A percentile compares a stretch with the other conserved stretches of the same genome.
These are phyloP conservation scores for Pyronema omphalodes DNA, from an alignment of 495 filamentous ascomycete species.

Conservation along the genomic window DNA sequence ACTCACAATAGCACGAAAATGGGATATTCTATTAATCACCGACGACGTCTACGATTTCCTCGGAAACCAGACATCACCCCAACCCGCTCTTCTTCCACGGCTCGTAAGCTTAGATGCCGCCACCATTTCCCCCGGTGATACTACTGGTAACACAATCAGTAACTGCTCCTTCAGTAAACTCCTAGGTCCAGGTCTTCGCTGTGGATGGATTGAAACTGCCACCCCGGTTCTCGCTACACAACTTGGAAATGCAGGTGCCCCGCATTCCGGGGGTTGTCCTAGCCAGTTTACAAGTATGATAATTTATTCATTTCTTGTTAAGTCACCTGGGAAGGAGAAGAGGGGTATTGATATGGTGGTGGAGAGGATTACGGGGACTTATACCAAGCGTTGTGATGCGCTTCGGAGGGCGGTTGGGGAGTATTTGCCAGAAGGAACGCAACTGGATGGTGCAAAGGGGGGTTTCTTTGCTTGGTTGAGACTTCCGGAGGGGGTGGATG, in stretches of 20 bases:
- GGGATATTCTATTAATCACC: constrained; percentile 59
- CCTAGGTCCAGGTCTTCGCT: constrained; percentile 55
- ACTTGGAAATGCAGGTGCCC: constrained; percentile 14
- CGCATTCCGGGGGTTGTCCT: constrained; percentile 18
- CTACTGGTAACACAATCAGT: constrained; percentile 55
- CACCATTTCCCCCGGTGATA: constrained; percentile 31
- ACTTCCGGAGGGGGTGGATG: constrained; percentile 9
- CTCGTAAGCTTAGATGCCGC: constrained; percentile 59
- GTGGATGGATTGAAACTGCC: constrained; percentile 56
- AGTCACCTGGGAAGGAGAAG: not conserved
- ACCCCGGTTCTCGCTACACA: constrained; percentile 11
- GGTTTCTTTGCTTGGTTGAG: constrained; percentile 22
- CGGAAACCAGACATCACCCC: constrained; percentile 20
- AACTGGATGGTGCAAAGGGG: constrained; percentile 13
- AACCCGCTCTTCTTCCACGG: constrained; percentile 39
- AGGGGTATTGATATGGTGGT: constrained; percentile 12
- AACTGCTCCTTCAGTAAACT: constrained; percentile 81
- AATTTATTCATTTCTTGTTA: constrained; percentile 7
- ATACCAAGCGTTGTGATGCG: constrained; percentile 9
- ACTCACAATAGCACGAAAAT: constrained; percentile 47
- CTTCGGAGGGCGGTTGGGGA: constrained; percentile 5
- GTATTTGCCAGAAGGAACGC: constrained; percentile 10
- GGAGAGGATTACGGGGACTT: constrained; percentile 1
- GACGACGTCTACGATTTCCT: constrained; percentile 89
- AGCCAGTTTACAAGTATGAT: constrained; percentile 15